phyloP scores from a whole-genome alignment of 2,329 filamentous ascomycete species.

The Epichloe brachyelytri region DNA sequence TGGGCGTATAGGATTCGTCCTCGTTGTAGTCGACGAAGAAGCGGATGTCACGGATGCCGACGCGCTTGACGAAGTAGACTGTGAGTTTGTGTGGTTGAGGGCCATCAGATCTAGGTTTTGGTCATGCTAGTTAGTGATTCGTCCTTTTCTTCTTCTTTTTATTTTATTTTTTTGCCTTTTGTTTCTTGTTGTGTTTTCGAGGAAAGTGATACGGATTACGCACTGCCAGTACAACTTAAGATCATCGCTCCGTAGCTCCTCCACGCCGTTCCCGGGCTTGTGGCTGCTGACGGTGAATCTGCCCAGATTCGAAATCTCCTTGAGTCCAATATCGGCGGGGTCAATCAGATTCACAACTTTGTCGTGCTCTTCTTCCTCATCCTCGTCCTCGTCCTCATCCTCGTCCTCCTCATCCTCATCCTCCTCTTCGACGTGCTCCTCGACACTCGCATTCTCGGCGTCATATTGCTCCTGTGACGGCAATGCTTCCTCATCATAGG shows the following conservation, averaged over 20 bases:
- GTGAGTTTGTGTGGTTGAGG: slow-evolving; percentile 73
- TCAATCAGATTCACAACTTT: slow-evolving; percentile 35
- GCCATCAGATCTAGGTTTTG: slow-evolving; percentile 54
- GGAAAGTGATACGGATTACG: slow-evolving; percentile 14
- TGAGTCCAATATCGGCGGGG: slow-evolving; percentile 43
- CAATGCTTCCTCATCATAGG: slow-evolving; percentile 16
- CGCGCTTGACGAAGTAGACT: slow-evolving; percentile 75
- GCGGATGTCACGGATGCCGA: slow-evolving; percentile 65
- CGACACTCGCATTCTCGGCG: slow-evolving; percentile 17
- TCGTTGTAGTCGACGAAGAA: slow-evolving; percentile 82
- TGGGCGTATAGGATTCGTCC: slow-evolving; percentile 95
- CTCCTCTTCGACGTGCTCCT: slow-evolving; percentile 14
- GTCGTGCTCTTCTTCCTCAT: slow-evolving; percentile 24
- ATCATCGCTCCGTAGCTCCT: slow-evolving; percentile 62
- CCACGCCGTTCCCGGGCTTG: slow-evolving; percentile 69
- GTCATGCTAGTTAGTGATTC: background rate
- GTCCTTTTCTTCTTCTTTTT: background rate
- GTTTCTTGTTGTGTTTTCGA: background rate
- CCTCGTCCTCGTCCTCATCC: slow-evolving; percentile 20
- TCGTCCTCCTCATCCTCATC: slow-evolving; percentile 23
- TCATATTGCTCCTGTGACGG: slow-evolving; percentile 20
- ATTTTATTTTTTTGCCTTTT: background rate
- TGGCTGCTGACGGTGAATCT: slow-evolving; percentile 72
- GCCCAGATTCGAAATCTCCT: slow-evolving; percentile 74
- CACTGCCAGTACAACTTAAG: slow-evolving; percentile 69